Conservation (phyloP, 805 yeast genomes). For the Blastobotrys chiropterorum region DNA sequence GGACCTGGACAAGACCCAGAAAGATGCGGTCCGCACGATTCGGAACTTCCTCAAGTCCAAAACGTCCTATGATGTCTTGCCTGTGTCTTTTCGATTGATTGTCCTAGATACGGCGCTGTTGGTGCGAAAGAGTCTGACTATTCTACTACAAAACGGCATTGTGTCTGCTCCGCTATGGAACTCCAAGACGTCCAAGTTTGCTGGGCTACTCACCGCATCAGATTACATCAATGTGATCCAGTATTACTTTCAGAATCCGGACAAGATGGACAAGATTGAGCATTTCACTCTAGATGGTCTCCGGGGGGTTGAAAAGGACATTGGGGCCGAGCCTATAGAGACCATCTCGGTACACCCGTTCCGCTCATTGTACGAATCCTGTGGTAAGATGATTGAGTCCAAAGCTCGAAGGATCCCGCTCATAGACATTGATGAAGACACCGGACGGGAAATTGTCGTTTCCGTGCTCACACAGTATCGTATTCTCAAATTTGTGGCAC, state of each 20-base stretch:
- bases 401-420: constrained; percentile 91
- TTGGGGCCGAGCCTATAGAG: constrained; percentile 82
- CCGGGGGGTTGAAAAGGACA: constrained; percentile 77
- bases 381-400: constrained; percentile 81
- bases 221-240: constrained; percentile 95
- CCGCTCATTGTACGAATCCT: constrained; percentile 83
- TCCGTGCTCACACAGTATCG: constrained; percentile 94
- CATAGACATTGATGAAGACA: constrained; percentile 88
- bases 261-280: constrained; percentile 81
- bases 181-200: constrained; percentile 79
- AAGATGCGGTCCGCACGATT: constrained; percentile 78
- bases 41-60: constrained; percentile 78
- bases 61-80: constrained; percentile 93
- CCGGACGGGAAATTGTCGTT: constrained; percentile 89
- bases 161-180: constrained; percentile 98
- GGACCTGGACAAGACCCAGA: background rate
- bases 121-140: constrained; percentile 85
- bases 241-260: constrained; percentile 82
- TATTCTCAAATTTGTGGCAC: constrained; percentile 88
- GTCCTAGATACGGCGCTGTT: constrained; percentile 88
- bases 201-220: constrained; percentile 85
- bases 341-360: constrained; percentile 87
- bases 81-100: constrained; percentile 87
- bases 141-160: constrained; percentile 84
- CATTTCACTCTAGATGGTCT: constrained; percentile 78